Percentiles rank a stretch among this genome's conserved stretches.
phyloP scores from a whole-genome alignment of 2,329 filamentous ascomycete species.

The Colletotrichum eremochloae region DNA sequence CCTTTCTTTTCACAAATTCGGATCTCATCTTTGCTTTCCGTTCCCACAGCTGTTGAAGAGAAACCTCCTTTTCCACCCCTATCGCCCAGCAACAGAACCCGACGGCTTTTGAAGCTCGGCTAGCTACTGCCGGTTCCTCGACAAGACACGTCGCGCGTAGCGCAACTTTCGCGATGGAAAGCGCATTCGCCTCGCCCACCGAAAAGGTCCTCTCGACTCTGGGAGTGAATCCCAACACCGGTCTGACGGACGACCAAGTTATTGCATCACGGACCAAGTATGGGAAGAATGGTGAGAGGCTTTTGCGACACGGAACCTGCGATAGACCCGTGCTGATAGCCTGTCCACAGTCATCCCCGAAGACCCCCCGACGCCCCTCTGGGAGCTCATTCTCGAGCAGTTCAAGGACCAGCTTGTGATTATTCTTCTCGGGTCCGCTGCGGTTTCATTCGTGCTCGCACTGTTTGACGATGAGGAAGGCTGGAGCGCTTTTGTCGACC shows the following conservation, averaged over 20 bases:
- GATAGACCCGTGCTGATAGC: conserved; percentile 39
- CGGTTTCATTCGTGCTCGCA: conserved; percentile 92
- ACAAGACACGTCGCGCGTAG: conserved; percentile 39
- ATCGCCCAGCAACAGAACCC: conserved; percentile 1
- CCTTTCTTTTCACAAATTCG: conserved; percentile 16
- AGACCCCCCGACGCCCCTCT: conserved; percentile 94
- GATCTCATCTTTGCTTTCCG: conserved; percentile 15
- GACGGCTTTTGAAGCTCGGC: conserved; percentile 32
- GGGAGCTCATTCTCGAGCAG: conserved; percentile 97
- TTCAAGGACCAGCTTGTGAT: conserved; percentile 99
- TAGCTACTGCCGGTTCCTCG: conserved; percentile 32
- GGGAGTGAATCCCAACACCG: conserved; percentile 65
- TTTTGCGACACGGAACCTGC: conserved; percentile 27
- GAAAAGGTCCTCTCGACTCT: conserved; percentile 72
- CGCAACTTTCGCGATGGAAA: conserved; percentile 65
- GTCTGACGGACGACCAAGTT: conserved; percentile 73
- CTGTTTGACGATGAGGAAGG: conserved; percentile 93
- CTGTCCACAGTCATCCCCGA: conserved; percentile 71
- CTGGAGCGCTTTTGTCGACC: conserved; percentile 98
- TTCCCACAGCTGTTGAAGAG: conserved; percentile 9
- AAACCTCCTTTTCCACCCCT: no score
- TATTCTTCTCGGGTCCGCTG: conserved; percentile 92
- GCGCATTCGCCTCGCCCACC: conserved; percentile 71
- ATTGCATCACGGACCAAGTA: conserved; percentile 67
- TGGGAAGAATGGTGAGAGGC: conserved; percentile 73